Conservation (phyloP, 2,329 filamentous ascomycete species). For the Simplicillium aogashimaense region DNA sequence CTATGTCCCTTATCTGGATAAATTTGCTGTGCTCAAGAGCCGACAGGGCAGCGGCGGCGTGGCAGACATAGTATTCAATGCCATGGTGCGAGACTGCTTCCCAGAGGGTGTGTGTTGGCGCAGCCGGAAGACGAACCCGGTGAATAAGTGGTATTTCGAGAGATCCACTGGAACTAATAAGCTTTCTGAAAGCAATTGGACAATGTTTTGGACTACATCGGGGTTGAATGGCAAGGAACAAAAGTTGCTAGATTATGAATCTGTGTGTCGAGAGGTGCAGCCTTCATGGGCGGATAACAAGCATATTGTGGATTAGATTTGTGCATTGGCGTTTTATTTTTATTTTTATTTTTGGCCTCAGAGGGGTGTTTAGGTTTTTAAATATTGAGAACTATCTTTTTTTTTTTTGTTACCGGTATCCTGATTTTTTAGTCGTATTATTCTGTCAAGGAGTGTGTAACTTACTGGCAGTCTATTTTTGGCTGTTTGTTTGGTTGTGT, state of each 20-base stretch:
- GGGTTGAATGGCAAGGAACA: conserved; percentile 45
- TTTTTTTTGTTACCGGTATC: no score
- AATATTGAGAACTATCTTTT: no score
- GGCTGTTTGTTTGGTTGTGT: no score
- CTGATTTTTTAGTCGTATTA: no score
- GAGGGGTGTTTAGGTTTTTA: neutral
- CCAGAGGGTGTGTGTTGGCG: conserved; percentile 87
- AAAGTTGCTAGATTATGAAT: conserved; percentile 59
- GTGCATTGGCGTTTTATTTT: conserved; percentile 1
- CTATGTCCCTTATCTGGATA: conserved; percentile 89
- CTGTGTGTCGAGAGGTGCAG: conserved; percentile 56
- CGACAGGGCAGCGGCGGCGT: conserved; percentile 87
- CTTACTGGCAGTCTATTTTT: no score
- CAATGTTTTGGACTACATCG: conserved; percentile 95
- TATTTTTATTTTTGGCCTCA: neutral
- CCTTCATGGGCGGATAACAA: conserved; percentile 55
- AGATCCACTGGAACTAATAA: conserved; percentile 76
- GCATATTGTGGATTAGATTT: conserved; percentile 42
- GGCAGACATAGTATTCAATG: conserved; percentile 91
- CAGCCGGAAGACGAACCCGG: conserved; percentile 80
- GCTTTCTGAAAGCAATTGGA: conserved; percentile 75
- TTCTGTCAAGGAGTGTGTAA: no score
- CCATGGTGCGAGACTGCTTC: conserved; percentile 86
- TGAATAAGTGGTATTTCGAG: conserved; percentile 99
- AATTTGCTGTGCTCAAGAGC: conserved; percentile 85